phyloP scores from a whole-genome alignment of 345 rosid species.

The Lumnitzera littorea region DNA sequence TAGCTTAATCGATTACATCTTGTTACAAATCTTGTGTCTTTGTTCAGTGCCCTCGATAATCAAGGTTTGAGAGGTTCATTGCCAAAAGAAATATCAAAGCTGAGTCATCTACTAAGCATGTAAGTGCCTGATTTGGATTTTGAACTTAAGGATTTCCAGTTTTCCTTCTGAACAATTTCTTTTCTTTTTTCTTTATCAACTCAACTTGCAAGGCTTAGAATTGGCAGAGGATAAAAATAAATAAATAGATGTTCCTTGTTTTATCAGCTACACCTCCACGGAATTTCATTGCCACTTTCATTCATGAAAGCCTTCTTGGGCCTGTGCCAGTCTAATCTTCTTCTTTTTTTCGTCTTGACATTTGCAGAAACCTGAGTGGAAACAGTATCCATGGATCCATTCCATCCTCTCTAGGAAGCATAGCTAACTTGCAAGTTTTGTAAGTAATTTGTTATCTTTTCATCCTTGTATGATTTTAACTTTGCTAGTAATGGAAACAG shows the following conservation, averaged over 20 bases:
- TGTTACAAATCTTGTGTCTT: slow-evolving; percentile 3
- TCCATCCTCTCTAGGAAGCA: slow-evolving; percentile 63
- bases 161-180: too few relatives aligned
- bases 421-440: slow-evolving; percentile 59
- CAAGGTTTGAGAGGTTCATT: slow-evolving; percentile 86
- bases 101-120: slow-evolving; percentile 80
- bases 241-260: slow-evolving; percentile 1
- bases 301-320: slow-evolving; percentile 68
- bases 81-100: slow-evolving; percentile 62
- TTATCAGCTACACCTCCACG: slow-evolving; percentile 70
- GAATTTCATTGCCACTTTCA: slow-evolving; percentile 76
- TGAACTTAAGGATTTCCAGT: not conserved
- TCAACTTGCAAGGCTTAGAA: too few relatives aligned
- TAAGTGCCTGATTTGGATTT: slow-evolving; percentile 32
- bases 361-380: slow-evolving; percentile 70
- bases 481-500: not conserved
- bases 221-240: slow-evolving; percentile 30
- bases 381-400: slow-evolving; percentile 67
- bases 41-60: slow-evolving; percentile 71
- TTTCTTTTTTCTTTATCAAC: too few relatives aligned
- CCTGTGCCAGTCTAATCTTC: not conserved
- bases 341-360: slow-evolving; percentile 5
- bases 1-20: not conserved
- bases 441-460: slow-evolving; percentile 32
- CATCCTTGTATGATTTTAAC: slow-evolving; percentile 3